These are phyloP conservation scores for Lentinus polychrous DNA, from an alignment of 1,284 basidiomycete genomes.

Conservation along the genomic window DNA sequence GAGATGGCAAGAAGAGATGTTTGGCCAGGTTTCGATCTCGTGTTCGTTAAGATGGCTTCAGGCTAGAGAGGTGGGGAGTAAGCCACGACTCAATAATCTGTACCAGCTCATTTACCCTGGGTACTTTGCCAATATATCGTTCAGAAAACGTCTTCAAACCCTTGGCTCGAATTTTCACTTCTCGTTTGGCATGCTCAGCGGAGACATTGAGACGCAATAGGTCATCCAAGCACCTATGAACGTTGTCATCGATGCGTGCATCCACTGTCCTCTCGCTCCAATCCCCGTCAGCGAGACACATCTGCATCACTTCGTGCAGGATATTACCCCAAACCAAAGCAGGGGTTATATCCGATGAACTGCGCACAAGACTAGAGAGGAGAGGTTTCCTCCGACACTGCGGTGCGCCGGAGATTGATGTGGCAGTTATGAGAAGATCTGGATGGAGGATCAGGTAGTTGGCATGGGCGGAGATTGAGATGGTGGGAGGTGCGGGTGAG, in stretches of 20 bases:
- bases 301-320: constrained; percentile 84
- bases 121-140: constrained; percentile 51
- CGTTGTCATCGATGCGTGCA: constrained; percentile 46
- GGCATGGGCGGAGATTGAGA: constrained; percentile 46
- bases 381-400: constrained; percentile 81
- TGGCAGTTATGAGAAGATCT: constrained; percentile 85
- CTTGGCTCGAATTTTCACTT: constrained; percentile 54
- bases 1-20: constrained; percentile 63
- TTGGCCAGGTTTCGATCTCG: constrained; percentile 42
- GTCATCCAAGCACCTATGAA: constrained; percentile 46
- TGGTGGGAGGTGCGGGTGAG: constrained; percentile 32
- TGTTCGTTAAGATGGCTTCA: constrained; percentile 60
- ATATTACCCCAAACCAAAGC: constrained; percentile 85
- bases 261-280: constrained; percentile 62
- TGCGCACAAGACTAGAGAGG: constrained; percentile 55
- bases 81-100: constrained; percentile 7
- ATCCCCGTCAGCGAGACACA: constrained; percentile 49
- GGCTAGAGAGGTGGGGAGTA: constrained; percentile 32
- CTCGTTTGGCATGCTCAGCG: constrained; percentile 56
- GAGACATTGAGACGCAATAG: constrained; percentile 56
- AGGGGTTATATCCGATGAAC: constrained; percentile 50
- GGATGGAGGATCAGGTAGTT: constrained; percentile 82
- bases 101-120: constrained; percentile 41
- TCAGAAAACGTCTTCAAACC: constrained; percentile 61
- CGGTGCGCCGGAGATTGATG: constrained; percentile 75